Base-by-base conservation (phyloP, 305 asterid genomes). In the Fraxinus paxiana region DNA sequence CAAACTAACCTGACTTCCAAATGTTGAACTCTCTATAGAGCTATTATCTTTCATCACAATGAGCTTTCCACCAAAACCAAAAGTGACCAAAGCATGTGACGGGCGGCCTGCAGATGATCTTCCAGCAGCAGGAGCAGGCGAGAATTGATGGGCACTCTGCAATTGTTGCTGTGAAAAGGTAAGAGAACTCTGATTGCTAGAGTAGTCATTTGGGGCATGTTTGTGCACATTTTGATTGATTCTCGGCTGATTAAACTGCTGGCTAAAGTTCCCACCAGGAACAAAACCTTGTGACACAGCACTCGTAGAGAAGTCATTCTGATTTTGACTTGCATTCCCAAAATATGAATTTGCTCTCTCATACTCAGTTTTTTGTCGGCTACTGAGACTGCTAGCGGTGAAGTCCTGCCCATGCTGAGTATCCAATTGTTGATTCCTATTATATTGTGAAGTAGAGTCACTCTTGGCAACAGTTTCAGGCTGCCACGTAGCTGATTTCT, bases 51-150 rank as follows among this genome's bases (percentile, higher is more conserved):
- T 94, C 90, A 90, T 86, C 85, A 94, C 91, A 80, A 96, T 88
- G 79, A 96, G 94, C 85, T 96, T 96, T 82, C 99, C 99, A 65
- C 99, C 99, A 86, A 96, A 96, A 76, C 98, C 99, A 87, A 96
- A 96, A 82, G 93, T 76, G 80, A 91, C 97, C 88, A 96, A 85
- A 81, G 98, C 99, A 87, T 94, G 97, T 37, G 94, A 90, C 79
- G 99, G 98, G 41, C 97, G 97, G 70, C 98, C 99, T 30, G 92
- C 97, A 82, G 97, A 92, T 43, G 98, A 92, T 86, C 93, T 92
- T 80, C 89, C 97, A 13, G 91, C 78, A 70, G 86, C 82, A 63
- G 91, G 86, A 56, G 92, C 71, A 77, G 88, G 85, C 33, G 95
- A 75, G 77, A 83, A 84, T 81, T 88, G 93, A 83, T 85, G 86